A percentile compares a stretch with the other conserved stretches of the same genome.
Conservation (phyloP, 2,329 filamentous ascomycete genomes). For the Exophiala dermatitidis region DNA sequence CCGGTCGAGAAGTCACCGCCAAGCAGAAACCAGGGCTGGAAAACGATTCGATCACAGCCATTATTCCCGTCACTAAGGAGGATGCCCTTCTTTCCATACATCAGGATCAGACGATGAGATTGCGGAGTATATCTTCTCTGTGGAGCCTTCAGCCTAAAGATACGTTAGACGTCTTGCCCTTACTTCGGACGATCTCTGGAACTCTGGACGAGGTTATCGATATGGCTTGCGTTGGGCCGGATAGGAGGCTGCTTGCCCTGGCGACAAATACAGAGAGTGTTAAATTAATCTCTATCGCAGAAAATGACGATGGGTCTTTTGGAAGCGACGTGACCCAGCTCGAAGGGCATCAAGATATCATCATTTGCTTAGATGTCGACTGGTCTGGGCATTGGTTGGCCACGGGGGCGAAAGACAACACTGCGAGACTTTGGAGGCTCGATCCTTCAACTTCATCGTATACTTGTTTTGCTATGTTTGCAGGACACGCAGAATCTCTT, state of each 20-base stretch:
- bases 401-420: slow-evolving; percentile 95
- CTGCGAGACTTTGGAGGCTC: slow-evolving; percentile 80
- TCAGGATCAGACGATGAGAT: slow-evolving; percentile 76
- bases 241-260: slow-evolving; percentile 74
- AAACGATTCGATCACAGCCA: slow-evolving; percentile 62
- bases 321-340: slow-evolving; percentile 81
- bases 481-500: slow-evolving; percentile 88
- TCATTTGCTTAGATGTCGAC: slow-evolving; percentile 88
- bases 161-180: slow-evolving; percentile 42
- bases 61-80: slow-evolving; percentile 51
- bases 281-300: slow-evolving; percentile 66
- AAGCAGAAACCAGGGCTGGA: slow-evolving; percentile 59
- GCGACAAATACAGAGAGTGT: slow-evolving; percentile 95
- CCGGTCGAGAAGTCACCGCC: slow-evolving; percentile 69
- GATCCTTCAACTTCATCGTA: slow-evolving; percentile 69
- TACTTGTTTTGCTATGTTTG: slow-evolving; percentile 72
- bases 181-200: slow-evolving; percentile 76
- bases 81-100: slow-evolving; percentile 65
- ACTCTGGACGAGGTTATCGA: slow-evolving; percentile 98
- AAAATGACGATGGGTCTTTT: slow-evolving; percentile 46
- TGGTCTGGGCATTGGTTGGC: slow-evolving; percentile 97
- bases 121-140: slow-evolving; percentile 56
- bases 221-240: slow-evolving; percentile 72
- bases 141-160: slow-evolving; percentile 30
- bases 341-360: slow-evolving; percentile 88